These are phyloP conservation scores for Monilinia laxa DNA, from an alignment of 2,329 filamentous ascomycete genomes.

Conservation along the genomic window DNA sequence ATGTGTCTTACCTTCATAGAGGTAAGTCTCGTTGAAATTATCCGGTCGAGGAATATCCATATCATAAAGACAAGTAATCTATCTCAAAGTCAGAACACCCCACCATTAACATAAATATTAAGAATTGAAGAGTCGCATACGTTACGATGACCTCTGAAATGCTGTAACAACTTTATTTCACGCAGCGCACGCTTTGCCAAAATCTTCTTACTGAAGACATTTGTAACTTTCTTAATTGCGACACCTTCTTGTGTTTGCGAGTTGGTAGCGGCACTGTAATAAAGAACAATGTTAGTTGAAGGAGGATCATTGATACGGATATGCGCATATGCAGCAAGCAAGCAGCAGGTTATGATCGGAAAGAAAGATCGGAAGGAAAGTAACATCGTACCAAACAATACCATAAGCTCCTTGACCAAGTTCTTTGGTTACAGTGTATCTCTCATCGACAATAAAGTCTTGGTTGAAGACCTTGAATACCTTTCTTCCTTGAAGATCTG, in stretches of 20 bases:
- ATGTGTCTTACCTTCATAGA: slow-evolving; percentile 77
- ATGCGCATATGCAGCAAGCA: slow-evolving; percentile 15
- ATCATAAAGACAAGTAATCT: slow-evolving; percentile 99
- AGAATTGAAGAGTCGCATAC: slow-evolving; percentile 51
- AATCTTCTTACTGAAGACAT: slow-evolving; percentile 99
- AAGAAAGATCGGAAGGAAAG: slow-evolving; percentile 26
- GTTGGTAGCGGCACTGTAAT: slow-evolving; percentile 81
- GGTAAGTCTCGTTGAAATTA: slow-evolving; percentile 98
- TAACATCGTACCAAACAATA: slow-evolving; percentile 80
- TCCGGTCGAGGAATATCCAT: slow-evolving; percentile 98
- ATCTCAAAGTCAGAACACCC: slow-evolving; percentile 42
- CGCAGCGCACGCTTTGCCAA: slow-evolving; percentile 94
- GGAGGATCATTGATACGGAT: slow-evolving; percentile 32
- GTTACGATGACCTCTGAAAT: slow-evolving; percentile 89
- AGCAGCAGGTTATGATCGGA: no score
- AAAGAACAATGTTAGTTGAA: slow-evolving; percentile 31
- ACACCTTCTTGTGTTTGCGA: slow-evolving; percentile 88
- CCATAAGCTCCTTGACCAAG: slow-evolving; percentile 97
- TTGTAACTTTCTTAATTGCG: slow-evolving; percentile 99
- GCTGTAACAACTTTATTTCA: slow-evolving; percentile 97
- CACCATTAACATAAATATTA: slow-evolving; percentile 9
- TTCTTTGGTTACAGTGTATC: slow-evolving; percentile 98
- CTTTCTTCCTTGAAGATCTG: slow-evolving; percentile 64
- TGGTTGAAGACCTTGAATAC: slow-evolving; percentile 99
- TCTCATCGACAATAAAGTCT: slow-evolving; percentile 97